Conservation (phyloP, 225 moss, liverwort and hornwort genomes). For the Bryum argenteum region DNA sequence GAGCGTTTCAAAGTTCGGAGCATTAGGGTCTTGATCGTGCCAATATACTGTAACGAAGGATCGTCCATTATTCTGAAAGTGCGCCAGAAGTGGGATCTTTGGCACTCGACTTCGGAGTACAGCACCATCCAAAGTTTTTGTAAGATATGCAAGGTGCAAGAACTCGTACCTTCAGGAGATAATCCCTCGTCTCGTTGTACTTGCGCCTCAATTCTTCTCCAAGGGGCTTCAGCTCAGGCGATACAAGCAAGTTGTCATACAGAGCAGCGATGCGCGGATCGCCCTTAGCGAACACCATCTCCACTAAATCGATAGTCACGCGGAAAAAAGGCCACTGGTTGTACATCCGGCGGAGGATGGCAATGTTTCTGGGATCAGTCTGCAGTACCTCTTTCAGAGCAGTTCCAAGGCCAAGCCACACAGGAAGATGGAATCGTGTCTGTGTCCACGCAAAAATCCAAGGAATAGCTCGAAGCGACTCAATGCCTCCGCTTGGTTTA, state of each 20-base stretch:
- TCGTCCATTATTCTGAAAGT: neutral
- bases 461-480: conserved; percentile 63
- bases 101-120: neutral
- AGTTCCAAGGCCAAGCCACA: conserved; percentile 65
- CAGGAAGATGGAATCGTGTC: conserved; percentile 68
- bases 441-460: conserved; percentile 76
- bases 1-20: conserved; percentile 9
- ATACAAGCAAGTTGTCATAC: conserved; percentile 61
- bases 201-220: conserved; percentile 58
- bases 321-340: conserved; percentile 73
- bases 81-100: neutral
- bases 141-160: conserved; percentile 1
- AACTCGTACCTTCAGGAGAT: conserved; percentile 46
- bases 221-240: conserved; percentile 49
- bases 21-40: conserved; percentile 14
- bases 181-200: conserved; percentile 53
- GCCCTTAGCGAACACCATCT: conserved; percentile 72
- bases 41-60: neutral
- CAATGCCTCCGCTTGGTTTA: conserved; percentile 57
- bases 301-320: conserved; percentile 63
- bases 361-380: conserved; percentile 47
- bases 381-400: conserved; percentile 49
- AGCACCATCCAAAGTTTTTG: neutral
- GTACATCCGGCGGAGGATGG: conserved; percentile 60
- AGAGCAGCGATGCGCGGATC: conserved; percentile 63